Base-by-base conservation (phyloP, 1,139 yeast genomes). In the Candida sp. region DNA sequence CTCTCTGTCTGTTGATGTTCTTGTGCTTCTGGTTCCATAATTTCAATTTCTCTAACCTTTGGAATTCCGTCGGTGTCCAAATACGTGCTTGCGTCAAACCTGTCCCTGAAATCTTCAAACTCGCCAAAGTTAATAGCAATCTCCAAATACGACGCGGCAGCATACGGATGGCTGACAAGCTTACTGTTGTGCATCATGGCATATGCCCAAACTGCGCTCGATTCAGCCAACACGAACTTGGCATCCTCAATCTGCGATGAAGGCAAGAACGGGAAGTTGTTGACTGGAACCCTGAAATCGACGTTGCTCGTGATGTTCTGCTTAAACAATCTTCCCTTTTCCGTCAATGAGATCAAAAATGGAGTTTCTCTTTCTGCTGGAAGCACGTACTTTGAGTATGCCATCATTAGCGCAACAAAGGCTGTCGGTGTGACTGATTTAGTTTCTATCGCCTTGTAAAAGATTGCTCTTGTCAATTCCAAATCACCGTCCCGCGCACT, bases 401-500 rank as follows among this genome's bases (percentile, higher is more conserved):
- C 80, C 58, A 83, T 67, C 59, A 87, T 63, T 48, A 88, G 68
- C 56, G 81, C 81, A 9, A 81, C 78, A 55, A 86, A 77, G 4
- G 88, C 69, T 49, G 75, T 70, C 11, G 63, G 56, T 1, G 74
- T 65, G 1, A 76, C 69, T 2, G 83, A 58, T 58, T 70, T 63
- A 35, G 75, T 69, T 45, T 74, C 70, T 51, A 80, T 75, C 54
- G 87, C 73, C 58, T 82, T 84, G 48, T 76, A 72, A 65, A 85
- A 88, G 42, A 93, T 68, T 0, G 94, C 91, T 58, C 99, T 77
- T 1, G 92, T 77, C 49, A 92, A 74, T 6, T 85, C 76, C 28
- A 90, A 69, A 65, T 94, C 98, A 0, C 96, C 96, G 58, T 93
- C 93, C 51, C 77, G 78, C 0, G 93, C 87, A 8, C 96, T 83